Evolutionary conservation across 2,329 filamentous ascomycete genomes (phyloP), one percentile per base, ranked within the genome.

Genomic region (Xylaria multiplex): DNA sequence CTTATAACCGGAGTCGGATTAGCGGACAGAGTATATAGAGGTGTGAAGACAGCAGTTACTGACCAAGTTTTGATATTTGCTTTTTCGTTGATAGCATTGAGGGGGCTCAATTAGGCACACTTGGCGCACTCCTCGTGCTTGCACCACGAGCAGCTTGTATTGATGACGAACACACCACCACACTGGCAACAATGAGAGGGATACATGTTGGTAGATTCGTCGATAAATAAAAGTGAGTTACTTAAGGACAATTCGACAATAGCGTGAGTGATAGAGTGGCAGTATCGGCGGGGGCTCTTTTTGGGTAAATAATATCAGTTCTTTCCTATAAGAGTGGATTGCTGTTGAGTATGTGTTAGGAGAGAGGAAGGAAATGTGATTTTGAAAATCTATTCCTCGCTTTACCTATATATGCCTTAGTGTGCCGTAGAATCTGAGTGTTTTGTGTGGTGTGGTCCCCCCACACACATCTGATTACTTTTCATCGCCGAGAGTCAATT

Each of bases 151-250:
- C 74, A 76, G 61, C 69, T 63, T 9, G 70, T 73, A 71, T 71
- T 75, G 65, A 76, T 76, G 67, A 75, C 74, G 64, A 76, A 75
- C 32, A 75, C 68, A 40, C 74, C 73, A 27, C 74, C 74, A 59
- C 74, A 76, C 58, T 75, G 73, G 68, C 74, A 76, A 71, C 74
- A 76, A 62, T 74, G 71, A 43, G 73, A 68, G 1, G 73, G 71
- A 65, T 76, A 72, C 72, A 75, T 75, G 61, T 56, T 60, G 59
- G 46, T 43, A 42, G 46, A 54, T 52, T 59, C 16, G 61, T 60
- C 14, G 16, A 9, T 14, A 35, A 32, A 42, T 52, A 37, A 13
- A 16, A 22, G 13, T 58, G 9, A 19, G 6, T 13, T 53, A 30
- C 14, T 54, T 46, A 6, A n/a, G 19, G 35, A 60, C 57, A 24